These are phyloP conservation scores for Leccinum proximum DNA, from an alignment of 1,284 basidiomycete species.

Conservation along the genomic window DNA sequence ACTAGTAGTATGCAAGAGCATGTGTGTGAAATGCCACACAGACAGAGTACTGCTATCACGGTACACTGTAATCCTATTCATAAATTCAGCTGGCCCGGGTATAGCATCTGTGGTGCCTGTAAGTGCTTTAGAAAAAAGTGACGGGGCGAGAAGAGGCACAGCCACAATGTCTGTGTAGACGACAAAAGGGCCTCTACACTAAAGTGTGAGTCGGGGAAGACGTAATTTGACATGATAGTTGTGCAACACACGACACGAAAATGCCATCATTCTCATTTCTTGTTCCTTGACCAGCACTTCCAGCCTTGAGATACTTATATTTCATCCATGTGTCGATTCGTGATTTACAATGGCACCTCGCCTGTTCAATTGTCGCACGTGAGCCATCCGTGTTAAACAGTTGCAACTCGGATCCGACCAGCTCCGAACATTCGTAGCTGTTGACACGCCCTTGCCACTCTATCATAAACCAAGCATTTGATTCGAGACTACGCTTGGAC, in stretches of 20 bases:
- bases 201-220: constrained; percentile 3
- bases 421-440: constrained; percentile 44
- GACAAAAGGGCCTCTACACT: no score
- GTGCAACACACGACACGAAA: constrained; percentile 1
- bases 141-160: no score
- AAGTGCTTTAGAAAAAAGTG: no score
- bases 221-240: constrained; percentile 20
- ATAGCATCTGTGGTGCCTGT: no score
- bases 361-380: constrained; percentile 88
- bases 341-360: constrained; percentile 89
- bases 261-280: background rate
- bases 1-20: no score
- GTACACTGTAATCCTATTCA: no score
- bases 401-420: background rate
- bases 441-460: constrained; percentile 92
- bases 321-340: constrained; percentile 75
- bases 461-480: constrained; percentile 95
- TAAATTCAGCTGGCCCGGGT: no score
- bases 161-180: no score
- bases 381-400: constrained; percentile 20
- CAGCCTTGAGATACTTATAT: background rate
- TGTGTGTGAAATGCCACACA: no score
- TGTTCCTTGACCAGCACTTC: background rate
- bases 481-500: constrained; percentile 84
- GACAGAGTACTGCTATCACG: no score